Evolutionary conservation across 1,139 yeast genomes (phyloP).

Genomic region (Yamadazyma taylorii): DNA sequence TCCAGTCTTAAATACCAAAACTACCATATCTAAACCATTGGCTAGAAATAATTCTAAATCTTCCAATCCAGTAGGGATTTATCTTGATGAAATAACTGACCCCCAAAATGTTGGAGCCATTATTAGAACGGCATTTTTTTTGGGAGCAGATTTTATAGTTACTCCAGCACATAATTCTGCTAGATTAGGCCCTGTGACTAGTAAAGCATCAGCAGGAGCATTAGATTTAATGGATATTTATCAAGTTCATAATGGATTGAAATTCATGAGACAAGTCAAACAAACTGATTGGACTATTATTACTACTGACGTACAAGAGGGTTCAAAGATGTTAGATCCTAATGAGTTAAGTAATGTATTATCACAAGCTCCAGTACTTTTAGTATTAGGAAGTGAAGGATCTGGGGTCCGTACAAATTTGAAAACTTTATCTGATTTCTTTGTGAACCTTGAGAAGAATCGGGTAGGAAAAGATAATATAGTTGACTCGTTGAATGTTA

Average conservation of each 20-base stretch:
- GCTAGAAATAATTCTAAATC: conserved; percentile 15
- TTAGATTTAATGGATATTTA: conserved; percentile 69
- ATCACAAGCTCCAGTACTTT: conserved; percentile 55
- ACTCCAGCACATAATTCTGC: conserved; percentile 74
- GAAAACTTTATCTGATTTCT: conserved; percentile 60
- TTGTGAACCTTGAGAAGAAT: conserved; percentile 51
- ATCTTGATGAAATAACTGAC: conserved; percentile 80
- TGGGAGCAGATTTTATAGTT: conserved; percentile 82
- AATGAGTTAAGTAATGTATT: conserved; percentile 46
- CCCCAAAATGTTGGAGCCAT: conserved; percentile 92
- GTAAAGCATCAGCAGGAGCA: conserved; percentile 88
- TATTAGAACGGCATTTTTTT: conserved; percentile 73
- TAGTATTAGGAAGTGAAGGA: conserved; percentile 87
- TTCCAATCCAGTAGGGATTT: conserved; percentile 68
- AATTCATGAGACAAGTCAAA: conserved; percentile 57
- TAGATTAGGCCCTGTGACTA: conserved; percentile 70
- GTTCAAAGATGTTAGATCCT: conserved; percentile 39
- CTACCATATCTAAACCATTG: conserved; percentile 16
- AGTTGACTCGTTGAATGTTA: conserved; percentile 83
- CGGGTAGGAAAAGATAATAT: conserved; percentile 34
- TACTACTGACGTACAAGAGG: conserved; percentile 47
- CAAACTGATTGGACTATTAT: conserved; percentile 70
- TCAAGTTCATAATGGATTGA: conserved; percentile 55
- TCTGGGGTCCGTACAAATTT: conserved; percentile 72
- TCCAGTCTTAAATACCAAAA: conserved; percentile 20